phyloP scores from a whole-genome alignment of 1,284 basidiomycete genomes.

The Puccinia hordei region DNA sequence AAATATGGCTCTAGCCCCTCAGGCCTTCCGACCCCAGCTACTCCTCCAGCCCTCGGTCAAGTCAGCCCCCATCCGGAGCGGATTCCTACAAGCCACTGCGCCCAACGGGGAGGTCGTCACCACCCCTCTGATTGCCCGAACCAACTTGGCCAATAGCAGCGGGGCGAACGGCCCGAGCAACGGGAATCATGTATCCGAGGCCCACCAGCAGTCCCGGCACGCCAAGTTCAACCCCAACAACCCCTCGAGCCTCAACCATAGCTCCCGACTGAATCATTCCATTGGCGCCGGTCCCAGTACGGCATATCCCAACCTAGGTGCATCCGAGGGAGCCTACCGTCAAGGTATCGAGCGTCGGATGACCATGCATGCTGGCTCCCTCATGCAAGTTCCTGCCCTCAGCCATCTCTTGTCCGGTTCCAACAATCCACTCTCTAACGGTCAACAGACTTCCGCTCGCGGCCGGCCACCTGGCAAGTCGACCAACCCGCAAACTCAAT shows the following conservation, averaged over 20 bases:
- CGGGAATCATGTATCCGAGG: not conserved
- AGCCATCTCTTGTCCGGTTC: conserved; percentile 6
- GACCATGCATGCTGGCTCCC: conserved; percentile 28
- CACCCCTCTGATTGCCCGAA: conserved; percentile 42
- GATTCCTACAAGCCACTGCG: conserved; percentile 40
- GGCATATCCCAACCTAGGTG: conserved; percentile 4
- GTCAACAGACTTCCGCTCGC: not conserved
- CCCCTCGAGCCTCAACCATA: conserved; percentile 7
- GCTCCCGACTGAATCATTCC: conserved; percentile 1
- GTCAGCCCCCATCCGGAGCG: conserved; percentile 37
- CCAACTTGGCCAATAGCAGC: conserved; percentile 30
- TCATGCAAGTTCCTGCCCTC: conserved; percentile 40
- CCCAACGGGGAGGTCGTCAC: conserved; percentile 40
- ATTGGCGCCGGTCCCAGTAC: not conserved
- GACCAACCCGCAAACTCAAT: not conserved
- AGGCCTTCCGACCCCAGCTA: conserved; percentile 30
- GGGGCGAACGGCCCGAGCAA: not conserved
- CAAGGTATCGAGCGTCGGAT: conserved; percentile 34
- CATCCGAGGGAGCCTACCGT: not conserved
- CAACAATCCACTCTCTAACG: not conserved
- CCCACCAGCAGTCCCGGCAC: not conserved
- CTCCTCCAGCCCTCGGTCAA: conserved; percentile 35
- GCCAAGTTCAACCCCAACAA: not conserved
- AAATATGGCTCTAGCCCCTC: conserved; percentile 32
- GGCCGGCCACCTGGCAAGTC: not conserved